Evolutionary conservation across 352 stramenopile genomes (phyloP).

Genomic region (Phytophthora colocasiae): DNA sequence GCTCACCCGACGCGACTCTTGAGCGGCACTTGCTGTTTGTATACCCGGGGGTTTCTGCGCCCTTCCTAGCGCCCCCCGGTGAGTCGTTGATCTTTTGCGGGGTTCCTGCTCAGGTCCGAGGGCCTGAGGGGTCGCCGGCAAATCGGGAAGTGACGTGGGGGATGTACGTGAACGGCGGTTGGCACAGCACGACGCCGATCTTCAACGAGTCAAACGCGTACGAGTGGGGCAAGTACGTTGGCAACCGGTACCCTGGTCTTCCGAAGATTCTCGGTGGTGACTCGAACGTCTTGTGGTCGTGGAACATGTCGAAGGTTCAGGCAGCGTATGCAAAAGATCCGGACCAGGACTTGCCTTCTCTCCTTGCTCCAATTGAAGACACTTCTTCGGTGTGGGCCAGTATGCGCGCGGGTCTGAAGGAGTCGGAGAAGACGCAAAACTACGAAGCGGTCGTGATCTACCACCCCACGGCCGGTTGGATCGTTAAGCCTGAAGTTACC

Average conservation of each 20-base stretch:
- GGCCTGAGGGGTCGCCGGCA: too few relatives aligned
- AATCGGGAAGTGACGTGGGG: too few relatives aligned
- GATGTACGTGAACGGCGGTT: conserved; percentile 4
- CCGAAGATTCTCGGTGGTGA: background rate
- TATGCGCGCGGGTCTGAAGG: background rate
- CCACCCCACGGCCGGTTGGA: background rate
- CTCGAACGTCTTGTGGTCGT: background rate
- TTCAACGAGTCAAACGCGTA: conserved; percentile 1
- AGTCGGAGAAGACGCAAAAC: background rate
- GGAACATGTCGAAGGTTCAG: background rate
- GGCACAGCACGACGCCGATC: background rate
- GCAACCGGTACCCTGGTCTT: background rate
- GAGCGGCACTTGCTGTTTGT: too few relatives aligned
- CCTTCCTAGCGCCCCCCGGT: too few relatives aligned
- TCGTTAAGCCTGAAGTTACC: background rate
- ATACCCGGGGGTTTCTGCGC: too few relatives aligned
- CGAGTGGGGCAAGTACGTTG: background rate
- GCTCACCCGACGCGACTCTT: too few relatives aligned
- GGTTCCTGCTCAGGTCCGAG: too few relatives aligned
- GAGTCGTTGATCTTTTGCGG: too few relatives aligned
- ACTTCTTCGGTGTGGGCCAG: conserved; percentile 1
- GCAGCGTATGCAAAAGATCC: background rate
- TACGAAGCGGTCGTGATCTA: background rate
- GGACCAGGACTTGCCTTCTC: background rate
- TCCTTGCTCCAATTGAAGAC: background rate